Evolutionary conservation across 306 rosid genomes (phyloP), one percentile per base, ranked within the genome.

Genomic region (Dryas drummondii): DNA sequence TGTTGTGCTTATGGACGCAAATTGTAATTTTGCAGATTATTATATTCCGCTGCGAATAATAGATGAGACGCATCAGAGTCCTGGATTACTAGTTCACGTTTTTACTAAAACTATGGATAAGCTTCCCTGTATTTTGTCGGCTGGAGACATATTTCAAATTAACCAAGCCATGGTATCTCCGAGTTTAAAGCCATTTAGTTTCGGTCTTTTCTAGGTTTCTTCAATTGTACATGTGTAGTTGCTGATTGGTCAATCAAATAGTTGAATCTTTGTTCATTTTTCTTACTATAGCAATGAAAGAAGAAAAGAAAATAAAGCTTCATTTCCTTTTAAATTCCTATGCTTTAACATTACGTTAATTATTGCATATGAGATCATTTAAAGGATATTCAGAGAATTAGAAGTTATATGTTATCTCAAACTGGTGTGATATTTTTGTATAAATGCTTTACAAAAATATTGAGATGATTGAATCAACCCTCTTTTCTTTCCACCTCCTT

Each of bases 121-220:
- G 27, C 91, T 86, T 76, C 98, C 96, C n/a, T 79, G 3, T 58
- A 74, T 87, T 79, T 78, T 75, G 15, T 71, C 86, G 7, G 27
- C 73, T 13, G 98, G 98, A 59, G 98, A 90, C 68, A 60, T 94
- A 72, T 81, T 91, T 78, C 84, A 66, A 65, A 82, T 94, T 17
- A 68, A 69, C 32, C 56, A 17, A 68, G 91, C 90, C 22, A 4
- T 1, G 89, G 93, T 91, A 90, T 61, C 32, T 71, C 55, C 3
- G 15, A 77, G 68, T 9, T 7, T 59, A 27, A 54, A 13, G n/a
- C 66, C 63, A 6, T 9, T 7, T 10, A 44, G 70, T 70, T 51
- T 51, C 1, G 40, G 27, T 32, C 12, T 9, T 3, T 27, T 32
- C 16, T 51, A 22, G 58, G 7, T 48, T 16, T 8, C 26, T 54